These are phyloP conservation scores for Leccinum pellstonianum DNA, from an alignment of 768 basidiomycete genomes.

Conservation along the genomic window DNA sequence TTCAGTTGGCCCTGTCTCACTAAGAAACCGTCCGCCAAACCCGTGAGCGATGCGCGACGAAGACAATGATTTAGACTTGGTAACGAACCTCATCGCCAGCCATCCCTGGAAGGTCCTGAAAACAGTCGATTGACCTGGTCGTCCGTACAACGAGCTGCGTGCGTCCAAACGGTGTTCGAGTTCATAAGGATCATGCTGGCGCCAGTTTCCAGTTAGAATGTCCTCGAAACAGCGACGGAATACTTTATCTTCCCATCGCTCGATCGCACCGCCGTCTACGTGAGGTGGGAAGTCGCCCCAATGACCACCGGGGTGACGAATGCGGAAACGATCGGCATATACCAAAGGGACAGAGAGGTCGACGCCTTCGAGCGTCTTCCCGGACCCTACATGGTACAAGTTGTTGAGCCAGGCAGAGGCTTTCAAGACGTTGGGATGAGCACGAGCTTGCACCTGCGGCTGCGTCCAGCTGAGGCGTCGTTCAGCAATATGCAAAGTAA, in stretches of 20 bases:
- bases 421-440: constrained; percentile 63
- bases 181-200: constrained; percentile 64
- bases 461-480: constrained; percentile 40
- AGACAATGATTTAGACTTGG: neutral
- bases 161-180: constrained; percentile 59
- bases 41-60: neutral
- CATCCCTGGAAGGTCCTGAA: constrained; percentile 78
- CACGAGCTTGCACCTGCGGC: constrained; percentile 65
- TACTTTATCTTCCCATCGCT: constrained; percentile 67
- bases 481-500: neutral
- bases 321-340: constrained; percentile 75
- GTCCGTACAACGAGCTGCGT: constrained; percentile 60
- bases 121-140: constrained; percentile 50
- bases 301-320: constrained; percentile 59
- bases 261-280: constrained; percentile 62
- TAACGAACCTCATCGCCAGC: constrained; percentile 59
- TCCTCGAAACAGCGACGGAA: constrained; percentile 61
- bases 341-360: constrained; percentile 60
- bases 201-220: constrained; percentile 63
- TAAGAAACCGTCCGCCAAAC: constrained; percentile 19
- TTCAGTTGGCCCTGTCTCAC: constrained; percentile 65
- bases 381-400: constrained; percentile 50
- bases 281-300: constrained; percentile 59
- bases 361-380: constrained; percentile 45
- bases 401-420: constrained; percentile 61